Evolutionary conservation across 148 eudicot genomes (phyloP).

Genomic region (Rheum nobile): DNA sequence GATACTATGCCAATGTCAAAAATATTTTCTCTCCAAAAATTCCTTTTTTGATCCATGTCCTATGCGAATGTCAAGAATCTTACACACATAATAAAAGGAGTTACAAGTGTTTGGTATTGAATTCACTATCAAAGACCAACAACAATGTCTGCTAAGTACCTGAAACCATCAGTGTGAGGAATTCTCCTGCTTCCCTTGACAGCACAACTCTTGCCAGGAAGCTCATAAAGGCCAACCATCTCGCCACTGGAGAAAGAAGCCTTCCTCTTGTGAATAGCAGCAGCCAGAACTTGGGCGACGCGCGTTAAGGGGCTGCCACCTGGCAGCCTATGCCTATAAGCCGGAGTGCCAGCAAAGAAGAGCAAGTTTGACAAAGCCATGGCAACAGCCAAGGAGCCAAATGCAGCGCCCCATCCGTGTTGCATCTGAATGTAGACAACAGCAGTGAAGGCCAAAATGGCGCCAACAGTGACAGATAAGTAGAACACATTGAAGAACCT

Average conservation of each 20-base stretch:
- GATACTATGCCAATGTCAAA: too few species aligned
- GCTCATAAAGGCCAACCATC: constrained; percentile 63
- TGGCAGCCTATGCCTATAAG: constrained; percentile 71
- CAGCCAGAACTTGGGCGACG: constrained; percentile 69
- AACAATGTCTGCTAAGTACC: constrained; percentile 40
- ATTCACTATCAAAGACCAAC: too few species aligned
- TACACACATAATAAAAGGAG: too few species aligned
- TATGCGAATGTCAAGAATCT: too few species aligned
- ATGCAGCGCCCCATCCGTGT: constrained; percentile 86
- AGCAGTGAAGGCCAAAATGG: constrained; percentile 69
- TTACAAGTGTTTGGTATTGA: too few species aligned
- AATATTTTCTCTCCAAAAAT: too few species aligned
- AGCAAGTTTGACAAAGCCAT: constrained; percentile 69
- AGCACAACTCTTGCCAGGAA: constrained; percentile 74
- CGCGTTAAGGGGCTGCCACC: constrained; percentile 93
- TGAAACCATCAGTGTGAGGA: constrained; percentile 60
- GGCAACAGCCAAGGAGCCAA: constrained; percentile 59
- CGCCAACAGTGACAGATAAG: constrained; percentile 68
- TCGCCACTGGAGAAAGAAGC: constrained; percentile 49
- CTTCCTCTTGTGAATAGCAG: constrained; percentile 66
- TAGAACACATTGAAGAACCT: constrained; percentile 81
- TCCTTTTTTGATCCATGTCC: too few species aligned
- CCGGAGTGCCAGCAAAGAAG: constrained; percentile 78
- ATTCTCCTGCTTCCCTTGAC: constrained; percentile 71
- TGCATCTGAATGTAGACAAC: constrained; percentile 70